Percentiles rank a stretch among this genome's conserved stretches.
phyloP scores from a whole-genome alignment of 169 alveolate species.

The Plasmodium gallinaceum region DNA sequence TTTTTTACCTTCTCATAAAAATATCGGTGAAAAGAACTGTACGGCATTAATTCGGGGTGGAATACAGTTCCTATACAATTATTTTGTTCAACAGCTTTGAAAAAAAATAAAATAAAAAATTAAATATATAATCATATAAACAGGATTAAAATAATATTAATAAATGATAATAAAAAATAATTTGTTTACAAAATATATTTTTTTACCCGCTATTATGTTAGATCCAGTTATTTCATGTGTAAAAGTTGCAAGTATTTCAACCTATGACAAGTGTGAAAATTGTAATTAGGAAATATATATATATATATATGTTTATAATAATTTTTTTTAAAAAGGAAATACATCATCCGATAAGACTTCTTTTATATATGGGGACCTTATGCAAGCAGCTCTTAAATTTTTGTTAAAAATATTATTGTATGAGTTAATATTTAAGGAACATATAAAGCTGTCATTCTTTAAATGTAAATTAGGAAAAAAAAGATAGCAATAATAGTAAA shows the following conservation, averaged over 20 bases:
- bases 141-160: not conserved
- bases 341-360: conserved; percentile 48
- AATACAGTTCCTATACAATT: conserved; percentile 61
- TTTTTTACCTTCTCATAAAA: conserved; percentile 59
- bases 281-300: not conserved
- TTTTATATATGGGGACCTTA: conserved; percentile 70
- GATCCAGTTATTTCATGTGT: conserved; percentile 41
- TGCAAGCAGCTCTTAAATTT: conserved; percentile 43
- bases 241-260: conserved; percentile 53
- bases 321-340: conserved; percentile 3
- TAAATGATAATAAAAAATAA: not conserved
- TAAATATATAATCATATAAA: not conserved
- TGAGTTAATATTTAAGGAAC: conserved; percentile 45
- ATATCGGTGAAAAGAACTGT: conserved; percentile 46
- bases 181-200: not conserved
- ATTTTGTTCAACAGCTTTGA: conserved; percentile 61
- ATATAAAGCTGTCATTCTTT: conserved; percentile 74
- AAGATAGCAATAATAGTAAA: conserved; percentile 1
- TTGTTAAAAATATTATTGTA: conserved; percentile 32
- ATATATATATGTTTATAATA: not conserved
- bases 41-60: conserved; percentile 73
- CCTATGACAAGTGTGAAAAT: conserved; percentile 15
- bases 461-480: not conserved
- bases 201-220: conserved; percentile 47
- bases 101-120: conserved; percentile 5